Base-by-base conservation (phyloP, 2,329 filamentous ascomycete genomes). In the Sclerotinia trifoliorum region DNA sequence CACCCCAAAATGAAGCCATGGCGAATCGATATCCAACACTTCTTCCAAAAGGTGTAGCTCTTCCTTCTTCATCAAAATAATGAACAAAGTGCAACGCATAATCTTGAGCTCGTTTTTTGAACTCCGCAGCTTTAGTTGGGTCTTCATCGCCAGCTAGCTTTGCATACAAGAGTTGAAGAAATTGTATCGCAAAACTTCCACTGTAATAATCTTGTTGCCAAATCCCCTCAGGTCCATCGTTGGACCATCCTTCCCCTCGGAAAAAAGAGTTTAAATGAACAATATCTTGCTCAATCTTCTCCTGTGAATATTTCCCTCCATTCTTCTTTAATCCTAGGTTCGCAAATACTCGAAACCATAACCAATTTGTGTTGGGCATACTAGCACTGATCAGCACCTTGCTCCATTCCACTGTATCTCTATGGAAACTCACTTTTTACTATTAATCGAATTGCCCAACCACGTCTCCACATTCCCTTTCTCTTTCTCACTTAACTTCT, bases 201-300 rank as follows among this genome's bases (percentile, higher is more conserved):
- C 90, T 93, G 78, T 94, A 94, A 76, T 94, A 94, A 77, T 94
- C 91, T 88, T 94, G 93, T 78, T 94, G 91, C 68, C 91, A 90
- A 68, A 93, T 91, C 19, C 88, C 88, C 74, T 90, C 88, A 0
- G 91, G 91, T 0, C 91, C 91, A 75, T 94, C 91, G 73, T 93
- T 92, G 2, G 89, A 92, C 91, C 91, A 94, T 0, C 91, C 91
- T 57, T 87, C 88, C 7, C 91, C 91, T n/a, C 91, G 86, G 75
- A 93, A 92, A 77, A 94, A 94, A 0, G 89, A 92, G 74, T 94
- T 87, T 13, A 94, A 82, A 73, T 93, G 90, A 73, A 90, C 85
- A 76, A 94, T 91, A 76, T 94, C 91, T 26, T 86, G 86, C 68
- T 92, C 88, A 29, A 94, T 84, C 29, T 88, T 84, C 56, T 88